Base-by-base conservation (phyloP, 192 early-diverging fungal genomes). In the Obelidium mucronatum region DNA sequence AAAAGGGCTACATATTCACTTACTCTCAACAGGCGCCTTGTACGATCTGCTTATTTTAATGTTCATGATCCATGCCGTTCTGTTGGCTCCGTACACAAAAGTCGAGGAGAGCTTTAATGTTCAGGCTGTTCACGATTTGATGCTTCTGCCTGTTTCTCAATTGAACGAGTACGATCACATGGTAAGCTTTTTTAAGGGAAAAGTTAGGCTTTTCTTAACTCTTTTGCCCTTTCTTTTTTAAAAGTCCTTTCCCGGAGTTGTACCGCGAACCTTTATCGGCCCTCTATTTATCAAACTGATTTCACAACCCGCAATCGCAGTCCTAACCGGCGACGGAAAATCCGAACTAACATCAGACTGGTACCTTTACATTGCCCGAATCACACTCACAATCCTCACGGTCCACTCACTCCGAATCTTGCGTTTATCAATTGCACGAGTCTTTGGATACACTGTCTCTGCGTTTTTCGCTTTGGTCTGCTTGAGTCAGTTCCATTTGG, bases 71-170 rank as follows among this genome's bases (percentile, higher is more conserved):
- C 39, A 69, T 31, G 63, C 48, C 2, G 24, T 69, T 39, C 13
- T 37, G 24, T 19, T 58, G 1, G 63, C 64, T 2, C 97, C 95
- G 0, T 97, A 83, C 80, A 95, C 96, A 39, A 99, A 99, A 82
- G 96, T 99, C 61, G 96, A 99, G 80, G 97, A 99, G 80, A 95
- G 93, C 75, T 99, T 99, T 84, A 95, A 94, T 76, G 67, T 95
- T 56, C 97, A 99, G 82, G 96, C 97, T 3, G 86, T 88, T 4
- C 95, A 99, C 79, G 97, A 99, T 75, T 86, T 98, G 35, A 71
- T 97, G 83, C 86, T 85, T 83, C 48, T 75, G 71, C 28, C 56
- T 13, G 72, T 74, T 2, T 17, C 33, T 2, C 65, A 40, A 28
- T 51, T 83, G 19, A 24, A 69, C 26, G 40, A 73, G 42, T 99